Conservation (phyloP, 2,329 filamentous ascomycete genomes). For the Escovopsis weberi region DNA sequence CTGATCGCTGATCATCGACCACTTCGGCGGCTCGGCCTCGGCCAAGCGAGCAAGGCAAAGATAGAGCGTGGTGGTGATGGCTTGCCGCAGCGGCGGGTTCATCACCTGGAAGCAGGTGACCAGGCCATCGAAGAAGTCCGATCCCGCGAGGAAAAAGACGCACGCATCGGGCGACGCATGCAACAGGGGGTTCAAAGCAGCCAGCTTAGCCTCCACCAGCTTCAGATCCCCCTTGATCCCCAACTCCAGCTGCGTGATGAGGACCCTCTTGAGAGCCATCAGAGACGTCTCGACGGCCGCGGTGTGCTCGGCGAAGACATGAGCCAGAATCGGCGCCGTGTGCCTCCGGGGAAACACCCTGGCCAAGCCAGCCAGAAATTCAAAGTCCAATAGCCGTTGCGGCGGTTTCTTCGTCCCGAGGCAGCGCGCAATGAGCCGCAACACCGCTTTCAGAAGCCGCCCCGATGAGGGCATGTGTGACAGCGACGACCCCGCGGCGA, state of each 20-base stretch:
- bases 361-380: constrained; percentile 54
- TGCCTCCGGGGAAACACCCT: constrained; percentile 51
- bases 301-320: constrained; percentile 37
- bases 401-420: constrained; percentile 27
- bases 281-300: constrained; percentile 38
- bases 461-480: constrained; percentile 13
- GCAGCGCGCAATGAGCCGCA: constrained; percentile 47
- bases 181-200: constrained; percentile 47
- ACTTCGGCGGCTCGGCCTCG: constrained; percentile 50
- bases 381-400: constrained; percentile 44
- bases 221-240: constrained; percentile 41
- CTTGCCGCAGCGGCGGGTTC: constrained; percentile 47
- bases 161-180: constrained; percentile 43
- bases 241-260: constrained; percentile 49
- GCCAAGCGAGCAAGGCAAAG: constrained; percentile 59
- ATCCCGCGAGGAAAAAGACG: constrained; percentile 61
- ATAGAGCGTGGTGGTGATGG: constrained; percentile 59
- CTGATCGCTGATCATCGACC: constrained; percentile 66
- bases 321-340: constrained; percentile 33
- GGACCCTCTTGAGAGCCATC: constrained; percentile 42
- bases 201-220: constrained; percentile 38
- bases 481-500: constrained; percentile 13
- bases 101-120: constrained; percentile 49
- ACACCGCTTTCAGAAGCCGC: constrained; percentile 46
- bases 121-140: constrained; percentile 74